phyloP scores from a whole-genome alignment of 805 yeast genomes.

The Alloascoidea hylecoeti region DNA sequence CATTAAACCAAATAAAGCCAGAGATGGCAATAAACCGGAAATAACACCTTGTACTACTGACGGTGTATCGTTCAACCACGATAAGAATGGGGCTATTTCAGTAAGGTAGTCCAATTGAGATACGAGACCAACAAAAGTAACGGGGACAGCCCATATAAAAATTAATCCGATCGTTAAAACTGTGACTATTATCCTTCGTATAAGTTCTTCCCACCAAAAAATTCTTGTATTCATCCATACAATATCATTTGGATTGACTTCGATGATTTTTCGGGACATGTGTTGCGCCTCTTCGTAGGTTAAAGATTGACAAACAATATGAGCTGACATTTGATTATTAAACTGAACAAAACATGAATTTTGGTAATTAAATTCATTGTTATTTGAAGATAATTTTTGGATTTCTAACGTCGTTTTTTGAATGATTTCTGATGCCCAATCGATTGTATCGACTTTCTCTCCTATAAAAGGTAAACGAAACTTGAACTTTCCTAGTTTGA shows the following conservation, averaged over 20 bases:
- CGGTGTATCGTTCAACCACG: conserved; percentile 43
- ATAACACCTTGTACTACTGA: conserved; percentile 33
- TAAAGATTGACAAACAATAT: conserved; percentile 47
- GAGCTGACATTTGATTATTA: conserved; percentile 38
- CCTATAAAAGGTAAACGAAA: conserved; percentile 38
- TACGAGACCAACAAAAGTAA: conserved; percentile 62
- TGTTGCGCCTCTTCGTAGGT: conserved; percentile 27
- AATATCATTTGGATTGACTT: conserved; percentile 52
- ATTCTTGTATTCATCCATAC: conserved; percentile 50
- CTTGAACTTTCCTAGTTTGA: conserved; percentile 2
- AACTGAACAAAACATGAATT: conserved; percentile 45
- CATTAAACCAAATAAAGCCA: conserved; percentile 48
- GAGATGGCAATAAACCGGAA: conserved; percentile 54
- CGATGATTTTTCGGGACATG: conserved; percentile 29
- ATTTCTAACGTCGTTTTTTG: conserved; percentile 53
- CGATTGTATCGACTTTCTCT: conserved; percentile 55
- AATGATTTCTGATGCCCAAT: conserved; percentile 47
- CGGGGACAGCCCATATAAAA: conserved; percentile 69
- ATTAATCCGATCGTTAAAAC: conserved; percentile 33
- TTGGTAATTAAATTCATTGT: conserved; percentile 20
- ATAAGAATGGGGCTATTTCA: conserved; percentile 42
- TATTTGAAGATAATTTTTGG: conserved; percentile 33
- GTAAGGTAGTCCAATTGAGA: conserved; percentile 61
- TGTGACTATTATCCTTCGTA: conserved; percentile 30
- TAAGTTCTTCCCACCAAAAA: conserved; percentile 19